Conservation (phyloP, 345 rosid species). For the Microcos paniculata region DNA sequence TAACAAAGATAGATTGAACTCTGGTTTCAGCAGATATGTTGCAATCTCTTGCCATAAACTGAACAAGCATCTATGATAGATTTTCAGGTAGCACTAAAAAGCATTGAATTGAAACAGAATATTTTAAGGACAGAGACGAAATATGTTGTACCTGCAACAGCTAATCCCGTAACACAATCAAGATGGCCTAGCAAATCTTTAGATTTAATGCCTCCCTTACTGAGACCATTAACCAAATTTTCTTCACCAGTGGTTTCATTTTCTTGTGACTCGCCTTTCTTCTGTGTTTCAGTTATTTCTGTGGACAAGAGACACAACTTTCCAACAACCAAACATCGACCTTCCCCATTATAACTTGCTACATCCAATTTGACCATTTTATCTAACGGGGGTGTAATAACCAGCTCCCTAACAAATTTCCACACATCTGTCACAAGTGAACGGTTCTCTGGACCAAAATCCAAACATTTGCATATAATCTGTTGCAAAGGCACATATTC, state of each 20-base stretch:
- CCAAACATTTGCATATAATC: constrained; percentile 53
- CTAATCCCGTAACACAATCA: constrained; percentile 73
- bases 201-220: constrained; percentile 46
- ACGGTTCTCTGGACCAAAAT: constrained; percentile 57
- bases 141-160: constrained; percentile 66
- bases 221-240: constrained; percentile 42
- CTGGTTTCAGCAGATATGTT: constrained; percentile 1
- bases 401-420: constrained; percentile 60
- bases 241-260: constrained; percentile 23
- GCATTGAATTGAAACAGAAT: constrained; percentile 1
- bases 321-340: constrained; percentile 52
- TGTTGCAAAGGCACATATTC: constrained; percentile 36
- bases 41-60: neutral
- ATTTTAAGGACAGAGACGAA: neutral
- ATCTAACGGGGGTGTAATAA: constrained; percentile 36
- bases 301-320: constrained; percentile 39
- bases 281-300: constrained; percentile 22
- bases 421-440: constrained; percentile 57
- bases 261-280: constrained; percentile 25
- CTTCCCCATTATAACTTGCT: constrained; percentile 25
- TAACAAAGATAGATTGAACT: neutral
- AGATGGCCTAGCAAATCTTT: constrained; percentile 71
- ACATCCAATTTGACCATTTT: constrained; percentile 28
- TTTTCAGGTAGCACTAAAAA: neutral
- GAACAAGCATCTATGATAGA: neutral